Percentiles rank a stretch among this genome's conserved stretches.
phyloP scores from a whole-genome alignment of 495 filamentous ascomycete genomes.

The Mytilinidion resinicola region DNA sequence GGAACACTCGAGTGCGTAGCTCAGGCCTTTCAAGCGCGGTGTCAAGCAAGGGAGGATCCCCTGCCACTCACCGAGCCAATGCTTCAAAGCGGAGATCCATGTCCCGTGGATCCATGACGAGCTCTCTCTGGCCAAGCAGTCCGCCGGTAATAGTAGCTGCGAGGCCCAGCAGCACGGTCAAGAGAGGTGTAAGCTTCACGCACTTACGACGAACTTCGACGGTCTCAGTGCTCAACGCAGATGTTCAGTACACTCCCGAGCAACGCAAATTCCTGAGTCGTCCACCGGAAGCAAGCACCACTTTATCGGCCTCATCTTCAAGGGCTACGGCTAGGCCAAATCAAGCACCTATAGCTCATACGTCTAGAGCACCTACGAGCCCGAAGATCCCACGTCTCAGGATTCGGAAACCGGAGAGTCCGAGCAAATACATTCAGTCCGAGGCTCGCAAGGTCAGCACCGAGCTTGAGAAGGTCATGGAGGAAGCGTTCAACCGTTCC shows the following conservation, averaged over 20 bases:
- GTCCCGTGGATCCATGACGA: constrained; percentile 41
- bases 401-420: constrained; percentile 40
- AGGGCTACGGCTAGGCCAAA: constrained; percentile 1
- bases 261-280: constrained; percentile 8
- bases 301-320: not conserved
- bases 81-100: constrained; percentile 21
- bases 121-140: constrained; percentile 53
- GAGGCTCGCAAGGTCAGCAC: constrained; percentile 60
- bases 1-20: constrained; percentile 17
- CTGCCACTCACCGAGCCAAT: constrained; percentile 18
- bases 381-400: constrained; percentile 22
- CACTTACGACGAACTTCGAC: constrained; percentile 44
- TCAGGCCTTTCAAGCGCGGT: constrained; percentile 11
- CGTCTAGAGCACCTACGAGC: constrained; percentile 11
- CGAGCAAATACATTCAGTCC: constrained; percentile 49
- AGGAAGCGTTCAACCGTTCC: constrained; percentile 76
- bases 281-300: not conserved
- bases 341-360: constrained; percentile 4
- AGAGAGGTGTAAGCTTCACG: constrained; percentile 75
- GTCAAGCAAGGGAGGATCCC: constrained; percentile 20
- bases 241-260: constrained; percentile 25
- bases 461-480: constrained; percentile 61
- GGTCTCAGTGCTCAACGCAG: constrained; percentile 21
- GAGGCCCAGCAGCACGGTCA: constrained; percentile 55
- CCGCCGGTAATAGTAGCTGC: constrained; percentile 45